Conservation (phyloP, 805 yeast genomes). For the Cyberlindnera veronae region DNA sequence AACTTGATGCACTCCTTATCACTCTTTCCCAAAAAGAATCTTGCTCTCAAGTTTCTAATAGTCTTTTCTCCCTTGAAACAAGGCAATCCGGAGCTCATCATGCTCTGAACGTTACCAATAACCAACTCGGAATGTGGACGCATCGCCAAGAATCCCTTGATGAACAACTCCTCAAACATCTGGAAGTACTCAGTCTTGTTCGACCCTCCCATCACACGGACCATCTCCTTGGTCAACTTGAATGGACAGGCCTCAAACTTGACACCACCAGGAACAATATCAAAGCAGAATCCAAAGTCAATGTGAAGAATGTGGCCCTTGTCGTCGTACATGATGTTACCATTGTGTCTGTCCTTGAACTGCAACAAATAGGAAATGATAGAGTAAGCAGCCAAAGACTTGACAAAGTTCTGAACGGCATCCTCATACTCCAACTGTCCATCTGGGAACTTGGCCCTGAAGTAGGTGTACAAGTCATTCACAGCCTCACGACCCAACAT, state of each 20-base stretch:
- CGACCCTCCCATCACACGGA: conserved; percentile 91
- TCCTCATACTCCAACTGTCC: conserved; percentile 87
- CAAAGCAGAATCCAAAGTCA: conserved; percentile 98
- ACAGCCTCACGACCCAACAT: conserved; percentile 99
- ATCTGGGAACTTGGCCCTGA: conserved; percentile 89
- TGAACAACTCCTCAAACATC: conserved; percentile 94
- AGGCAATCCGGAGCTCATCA: conserved; percentile 94
- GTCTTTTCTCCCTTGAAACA: conserved; percentile 86
- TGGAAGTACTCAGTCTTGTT: conserved; percentile 78
- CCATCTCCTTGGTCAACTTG: conserved; percentile 95
- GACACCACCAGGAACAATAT: conserved; percentile 98
- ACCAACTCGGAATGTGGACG: conserved; percentile 86
- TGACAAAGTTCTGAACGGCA: conserved; percentile 89
- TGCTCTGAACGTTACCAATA: conserved; percentile 80
- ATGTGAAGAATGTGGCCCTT: conserved; percentile 94
- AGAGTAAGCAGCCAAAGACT: conserved; percentile 92
- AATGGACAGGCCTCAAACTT: conserved; percentile 98
- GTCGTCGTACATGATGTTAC: conserved; percentile 94
- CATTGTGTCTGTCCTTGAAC: conserved; percentile 97
- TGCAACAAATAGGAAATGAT: conserved; percentile 87
- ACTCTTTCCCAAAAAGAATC: conserved; percentile 78
- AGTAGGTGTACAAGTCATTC: conserved; percentile 92
- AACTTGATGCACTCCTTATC: conserved; percentile 82
- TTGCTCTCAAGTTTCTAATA: conserved; percentile 64
- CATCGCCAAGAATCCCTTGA: conserved; percentile 85